Conservation (phyloP, 176 grass and related monocot species). For the Poa pratensis region DNA sequence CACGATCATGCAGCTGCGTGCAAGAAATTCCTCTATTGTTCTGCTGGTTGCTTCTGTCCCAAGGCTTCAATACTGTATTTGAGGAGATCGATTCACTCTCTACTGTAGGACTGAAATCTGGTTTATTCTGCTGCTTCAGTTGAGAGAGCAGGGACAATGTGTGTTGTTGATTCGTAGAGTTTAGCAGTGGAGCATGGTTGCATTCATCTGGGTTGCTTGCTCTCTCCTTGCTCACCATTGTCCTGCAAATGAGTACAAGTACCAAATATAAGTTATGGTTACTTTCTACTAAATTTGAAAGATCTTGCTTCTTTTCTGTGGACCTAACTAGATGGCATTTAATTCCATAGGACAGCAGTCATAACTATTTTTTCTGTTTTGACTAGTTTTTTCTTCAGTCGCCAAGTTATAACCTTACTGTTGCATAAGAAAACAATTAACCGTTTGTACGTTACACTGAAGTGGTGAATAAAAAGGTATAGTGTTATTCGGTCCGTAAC, state of each 20-base stretch:
- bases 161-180: conserved; percentile 34
- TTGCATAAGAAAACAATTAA: no score
- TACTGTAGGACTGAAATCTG: conserved; percentile 22
- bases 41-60: conserved; percentile 54
- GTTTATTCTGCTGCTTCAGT: conserved; percentile 50
- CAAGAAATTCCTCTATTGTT: conserved; percentile 47
- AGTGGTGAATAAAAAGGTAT: neutral
- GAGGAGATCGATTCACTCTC: conserved; percentile 46
- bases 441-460: neutral
- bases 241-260: conserved; percentile 51
- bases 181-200: conserved; percentile 38
- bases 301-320: neutral
- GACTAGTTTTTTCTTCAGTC: neutral
- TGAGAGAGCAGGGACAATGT: conserved; percentile 54
- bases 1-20: conserved; percentile 39
- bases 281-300: neutral
- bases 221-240: conserved; percentile 56
- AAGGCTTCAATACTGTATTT: conserved; percentile 48
- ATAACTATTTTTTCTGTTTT: neutral
- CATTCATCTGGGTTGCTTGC: conserved; percentile 45
- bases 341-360: neutral
- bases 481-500: neutral
- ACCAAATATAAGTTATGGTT: conserved; percentile 1
- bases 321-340: no score
- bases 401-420: neutral